A percentile compares a stretch with the other conserved stretches of the same genome.
Evolutionary conservation across 2,329 filamentous ascomycete species (phyloP).

Genomic region (Aspergillus tamarii): DNA sequence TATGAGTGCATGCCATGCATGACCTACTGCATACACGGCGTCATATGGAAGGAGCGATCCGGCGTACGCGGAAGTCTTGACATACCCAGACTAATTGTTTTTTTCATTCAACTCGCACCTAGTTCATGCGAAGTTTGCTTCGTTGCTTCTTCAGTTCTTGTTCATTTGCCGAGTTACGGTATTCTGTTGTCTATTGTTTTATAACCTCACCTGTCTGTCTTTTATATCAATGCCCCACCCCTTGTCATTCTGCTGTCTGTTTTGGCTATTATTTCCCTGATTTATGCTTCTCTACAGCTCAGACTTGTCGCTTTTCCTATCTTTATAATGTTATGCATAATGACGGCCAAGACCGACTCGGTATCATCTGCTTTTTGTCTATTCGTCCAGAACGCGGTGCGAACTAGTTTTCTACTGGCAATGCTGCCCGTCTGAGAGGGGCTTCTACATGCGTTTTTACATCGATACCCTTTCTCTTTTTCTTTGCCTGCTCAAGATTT

Average conservation of each 20-base stretch:
- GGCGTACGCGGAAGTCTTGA: constrained; percentile 40
- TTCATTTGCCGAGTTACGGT: constrained; percentile 22
- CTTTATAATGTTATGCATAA: constrained; percentile 12
- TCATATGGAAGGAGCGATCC: constrained; percentile 36
- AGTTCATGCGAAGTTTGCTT: constrained; percentile 33
- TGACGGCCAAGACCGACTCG: constrained; percentile 6
- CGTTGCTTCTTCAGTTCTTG: constrained; percentile 33
- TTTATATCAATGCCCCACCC: neutral
- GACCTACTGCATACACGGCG: constrained; percentile 32
- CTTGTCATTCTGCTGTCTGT: too few relatives aligned
- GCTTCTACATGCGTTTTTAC: constrained; percentile 20
- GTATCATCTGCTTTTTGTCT: constrained; percentile 19
- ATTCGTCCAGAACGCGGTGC: constrained; percentile 13
- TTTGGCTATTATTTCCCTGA: neutral
- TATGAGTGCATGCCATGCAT: constrained; percentile 23
- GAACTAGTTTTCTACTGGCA: constrained; percentile 13
- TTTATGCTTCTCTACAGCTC: neutral
- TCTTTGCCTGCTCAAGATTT: neutral
- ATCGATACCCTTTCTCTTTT: constrained; percentile 40
- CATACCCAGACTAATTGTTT: constrained; percentile 19
- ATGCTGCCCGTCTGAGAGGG: neutral
- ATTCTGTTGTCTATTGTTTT: neutral
- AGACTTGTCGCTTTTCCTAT: neutral
- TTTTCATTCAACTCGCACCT: constrained; percentile 23
- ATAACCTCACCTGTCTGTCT: neutral